phyloP scores from a whole-genome alignment of 2,329 filamentous ascomycete species.

The Botrytis cinerea region DNA sequence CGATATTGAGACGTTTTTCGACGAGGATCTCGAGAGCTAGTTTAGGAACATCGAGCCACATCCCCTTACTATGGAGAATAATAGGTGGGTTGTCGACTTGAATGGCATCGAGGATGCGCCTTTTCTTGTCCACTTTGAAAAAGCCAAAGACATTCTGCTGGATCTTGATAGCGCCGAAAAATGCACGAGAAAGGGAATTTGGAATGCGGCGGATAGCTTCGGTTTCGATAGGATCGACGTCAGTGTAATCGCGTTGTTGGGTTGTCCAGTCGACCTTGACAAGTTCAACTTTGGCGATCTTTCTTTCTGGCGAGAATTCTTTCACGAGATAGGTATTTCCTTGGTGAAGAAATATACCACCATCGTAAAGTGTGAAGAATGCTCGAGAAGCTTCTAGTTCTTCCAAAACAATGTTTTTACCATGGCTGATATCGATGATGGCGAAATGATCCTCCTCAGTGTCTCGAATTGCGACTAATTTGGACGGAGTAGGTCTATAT shows the following conservation, averaged over 20 bases:
- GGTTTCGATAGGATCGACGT: constrained; percentile 90
- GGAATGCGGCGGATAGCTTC: constrained; percentile 77
- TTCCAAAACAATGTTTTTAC: constrained; percentile 82
- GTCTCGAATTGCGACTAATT: constrained; percentile 83
- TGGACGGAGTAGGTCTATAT: constrained; percentile 82
- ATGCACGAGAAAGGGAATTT: constrained; percentile 67
- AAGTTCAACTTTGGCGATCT: constrained; percentile 82
- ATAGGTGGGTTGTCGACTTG: constrained; percentile 93
- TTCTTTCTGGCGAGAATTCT: constrained; percentile 78
- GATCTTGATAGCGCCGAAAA: constrained; percentile 84
- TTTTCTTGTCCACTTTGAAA: constrained; percentile 90
- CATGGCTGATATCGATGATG: constrained; percentile 83
- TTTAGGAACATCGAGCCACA: constrained; percentile 93
- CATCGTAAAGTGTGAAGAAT: constrained; percentile 94
- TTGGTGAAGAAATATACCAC: constrained; percentile 95
- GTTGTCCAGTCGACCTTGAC: constrained; percentile 97
- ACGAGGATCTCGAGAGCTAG: constrained; percentile 76
- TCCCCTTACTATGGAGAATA: constrained; percentile 78
- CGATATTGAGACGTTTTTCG: constrained; percentile 72
- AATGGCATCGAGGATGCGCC: constrained; percentile 85
- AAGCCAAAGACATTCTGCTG: constrained; percentile 90
- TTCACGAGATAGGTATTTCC: constrained; percentile 90
- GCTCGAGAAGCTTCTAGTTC: constrained; percentile 96
- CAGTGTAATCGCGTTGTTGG: constrained; percentile 87
- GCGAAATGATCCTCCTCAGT: constrained; percentile 92